Base-by-base conservation (phyloP, 345 rosid genomes). In the Viola odorata region DNA sequence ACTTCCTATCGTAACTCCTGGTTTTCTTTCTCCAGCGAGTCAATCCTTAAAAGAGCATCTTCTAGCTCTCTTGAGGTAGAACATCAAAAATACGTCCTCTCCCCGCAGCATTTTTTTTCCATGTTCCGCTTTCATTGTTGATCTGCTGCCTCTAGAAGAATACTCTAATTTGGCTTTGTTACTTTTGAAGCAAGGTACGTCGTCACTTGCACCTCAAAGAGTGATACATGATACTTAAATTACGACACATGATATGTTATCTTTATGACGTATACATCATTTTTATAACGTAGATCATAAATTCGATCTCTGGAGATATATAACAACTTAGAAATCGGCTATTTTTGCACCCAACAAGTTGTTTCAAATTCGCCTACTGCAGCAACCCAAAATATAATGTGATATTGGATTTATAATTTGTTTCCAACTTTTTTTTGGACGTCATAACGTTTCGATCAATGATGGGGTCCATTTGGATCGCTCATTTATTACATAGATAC, bases 21-120 rank as follows among this genome's bases (percentile, higher is more conserved):
- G 55, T 89, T 92, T 60, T 92, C 96, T 65, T 80, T 89, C 85
- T 85, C 88, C 78, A 89, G 51, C 15, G 74, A 73, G 62, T 65
- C 89, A 47, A 75, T 83, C 74, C 70, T 84, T 8, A 61, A 52
- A 36, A 78, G 48, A 66, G 87, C 71, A 67, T 76, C 88, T 77
- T 87, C 89, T 3, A 82, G 71, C 89, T 74, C 74, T 87, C 85
- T 70, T 85, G 60, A 84, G 75, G 71, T 72, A 68, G 64, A 69
- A 50, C 63, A 80, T 78, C 77, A 79, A 80, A 0, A 85, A 76
- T 61, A 74, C 85, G 38, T 76, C 80, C 39, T 84, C 82, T 72
- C 70, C 81, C 49, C 50, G 70, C 14, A 77, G 72, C 88, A 83
- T 80, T 54, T 65, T 61, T 62, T 68, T 61, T 66, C 66, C 71